Base-by-base conservation (phyloP, 129 eudicot genomes). In the Smallanthus sonchifolius region DNA sequence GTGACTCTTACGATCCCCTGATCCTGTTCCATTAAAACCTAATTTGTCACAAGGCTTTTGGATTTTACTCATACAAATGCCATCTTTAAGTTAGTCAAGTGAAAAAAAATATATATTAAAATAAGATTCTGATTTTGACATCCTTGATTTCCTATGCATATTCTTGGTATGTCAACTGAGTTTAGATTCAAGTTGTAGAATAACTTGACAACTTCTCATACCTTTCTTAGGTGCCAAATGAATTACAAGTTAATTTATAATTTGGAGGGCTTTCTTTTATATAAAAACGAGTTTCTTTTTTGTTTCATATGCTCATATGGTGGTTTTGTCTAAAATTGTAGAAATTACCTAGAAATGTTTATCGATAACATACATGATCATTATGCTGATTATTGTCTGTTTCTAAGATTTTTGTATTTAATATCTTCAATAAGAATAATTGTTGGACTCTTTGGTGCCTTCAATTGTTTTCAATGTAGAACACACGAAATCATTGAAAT, bases 161-260 rank as follows among this genome's bases (percentile, higher is more conserved):
- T n/a, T n/a, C n/a, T n/a, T n/a, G n/a, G n/a, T n/a, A n/a, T n/a
- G n/a, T n/a, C n/a, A n/a, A n/a, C n/a, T n/a, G n/a, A n/a, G n/a
- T n/a, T n/a, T n/a, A n/a, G n/a, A n/a, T n/a, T n/a, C n/a, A n/a
- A n/a, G n/a, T n/a, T n/a, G n/a, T n/a, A n/a, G n/a, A n/a, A n/a
- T n/a, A n/a, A n/a, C n/a, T n/a, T n/a, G n/a, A n/a, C n/a, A n/a
- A n/a, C n/a, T n/a, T n/a, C n/a, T n/a, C n/a, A n/a, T n/a, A n/a
- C n/a, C n/a, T n/a, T n/a, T n/a, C n/a, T n/a, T n/a, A n/a, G n/a
- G n/a, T n/a, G n/a, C n/a, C n/a, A n/a, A n/a, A n/a, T n/a, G n/a
- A n/a, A n/a, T 95, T 84, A 91, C 99, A 87, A 95, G 99, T 95
- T 97, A 95, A 97, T 88, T 81, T 60, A 54, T 69, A 78, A 28